A percentile compares a stretch with the other conserved stretches of the same genome.
These are phyloP conservation scores for Ophiostoma sp. DNA, from an alignment of 2,329 filamentous ascomycete species.

Conservation along the genomic window DNA sequence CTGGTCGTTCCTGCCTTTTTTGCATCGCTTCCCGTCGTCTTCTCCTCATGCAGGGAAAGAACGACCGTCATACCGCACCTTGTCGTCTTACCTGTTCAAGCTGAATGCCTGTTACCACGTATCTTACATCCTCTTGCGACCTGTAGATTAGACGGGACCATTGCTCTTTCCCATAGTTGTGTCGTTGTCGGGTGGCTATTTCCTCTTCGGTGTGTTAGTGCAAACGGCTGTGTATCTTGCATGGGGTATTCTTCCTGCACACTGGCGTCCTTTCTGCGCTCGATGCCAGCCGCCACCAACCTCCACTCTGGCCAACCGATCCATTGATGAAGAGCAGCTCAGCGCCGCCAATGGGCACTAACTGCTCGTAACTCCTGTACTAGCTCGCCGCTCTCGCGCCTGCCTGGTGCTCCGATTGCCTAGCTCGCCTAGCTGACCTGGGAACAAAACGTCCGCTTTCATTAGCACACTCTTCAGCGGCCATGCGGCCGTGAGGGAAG, in stretches of 20 bases:
- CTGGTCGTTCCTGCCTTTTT: slow-evolving; percentile 18
- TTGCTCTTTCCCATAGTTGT: slow-evolving; percentile 3
- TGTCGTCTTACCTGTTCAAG: background rate
- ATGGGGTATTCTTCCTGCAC: background rate
- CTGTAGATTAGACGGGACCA: background rate
- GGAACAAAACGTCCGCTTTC: slow-evolving; percentile 22
- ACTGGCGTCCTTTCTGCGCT: slow-evolving; percentile 20
- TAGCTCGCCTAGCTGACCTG: background rate
- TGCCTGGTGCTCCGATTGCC: no score
- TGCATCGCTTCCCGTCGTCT: background rate
- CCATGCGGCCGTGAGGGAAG: slow-evolving; percentile 13
- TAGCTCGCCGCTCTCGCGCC: background rate
- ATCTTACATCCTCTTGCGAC: background rate
- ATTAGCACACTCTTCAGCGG: slow-evolving; percentile 25
- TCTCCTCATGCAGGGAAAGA: background rate
- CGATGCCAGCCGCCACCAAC: slow-evolving; percentile 26
- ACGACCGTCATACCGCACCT: background rate
- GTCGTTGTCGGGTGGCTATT: slow-evolving; percentile 16
- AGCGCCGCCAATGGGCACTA: background rate
- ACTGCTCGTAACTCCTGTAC: background rate
- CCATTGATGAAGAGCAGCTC: background rate
- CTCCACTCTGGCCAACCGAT: slow-evolving; percentile 22
- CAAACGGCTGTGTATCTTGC: background rate
- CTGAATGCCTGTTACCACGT: background rate
- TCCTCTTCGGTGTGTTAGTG: slow-evolving; percentile 24